Conservation (phyloP, 2,329 filamentous ascomycete genomes). For the Orbilia ellipsospora region DNA sequence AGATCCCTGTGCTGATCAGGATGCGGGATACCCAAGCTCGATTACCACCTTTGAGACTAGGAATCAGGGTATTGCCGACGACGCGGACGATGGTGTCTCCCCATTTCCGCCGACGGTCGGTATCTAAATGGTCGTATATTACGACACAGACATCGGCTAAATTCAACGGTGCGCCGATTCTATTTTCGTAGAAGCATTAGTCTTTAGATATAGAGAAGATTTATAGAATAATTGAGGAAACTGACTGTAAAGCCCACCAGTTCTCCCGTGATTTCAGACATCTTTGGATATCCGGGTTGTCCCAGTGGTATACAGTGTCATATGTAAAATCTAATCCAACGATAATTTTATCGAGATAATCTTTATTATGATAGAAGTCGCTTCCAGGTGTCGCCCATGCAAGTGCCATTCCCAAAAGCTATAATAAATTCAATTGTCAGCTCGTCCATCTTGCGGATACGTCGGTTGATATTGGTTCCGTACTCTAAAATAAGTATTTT, state of each 20-base stretch:
- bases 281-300: conserved; percentile 22
- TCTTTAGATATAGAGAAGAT: not conserved
- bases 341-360: conserved; percentile 25
- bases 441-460: not conserved
- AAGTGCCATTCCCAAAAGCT: conserved; percentile 14
- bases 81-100: conserved; percentile 29
- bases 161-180: conserved; percentile 47
- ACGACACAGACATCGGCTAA: conserved; percentile 50
- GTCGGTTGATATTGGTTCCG: not conserved
- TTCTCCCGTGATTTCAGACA: conserved; percentile 22
- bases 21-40: conserved; percentile 24
- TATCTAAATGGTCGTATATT: conserved; percentile 36
- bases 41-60: conserved; percentile 37
- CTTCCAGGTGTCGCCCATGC: conserved; percentile 38
- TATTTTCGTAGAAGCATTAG: not conserved
- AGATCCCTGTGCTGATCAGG: conserved; percentile 23
- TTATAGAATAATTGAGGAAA: not conserved
- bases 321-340: conserved; percentile 24
- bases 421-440: not conserved
- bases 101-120: conserved; percentile 23
- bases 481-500: conserved; percentile 24
- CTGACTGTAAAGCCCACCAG: conserved; percentile 48
- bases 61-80: conserved; percentile 19
- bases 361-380: conserved; percentile 18
- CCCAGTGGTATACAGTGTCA: conserved; percentile 10